A percentile compares a stretch with the other conserved stretches of the same genome.
These are phyloP conservation scores for Xylaria sp. DNA, from an alignment of 2,329 filamentous ascomycete species.

Conservation along the genomic window DNA sequence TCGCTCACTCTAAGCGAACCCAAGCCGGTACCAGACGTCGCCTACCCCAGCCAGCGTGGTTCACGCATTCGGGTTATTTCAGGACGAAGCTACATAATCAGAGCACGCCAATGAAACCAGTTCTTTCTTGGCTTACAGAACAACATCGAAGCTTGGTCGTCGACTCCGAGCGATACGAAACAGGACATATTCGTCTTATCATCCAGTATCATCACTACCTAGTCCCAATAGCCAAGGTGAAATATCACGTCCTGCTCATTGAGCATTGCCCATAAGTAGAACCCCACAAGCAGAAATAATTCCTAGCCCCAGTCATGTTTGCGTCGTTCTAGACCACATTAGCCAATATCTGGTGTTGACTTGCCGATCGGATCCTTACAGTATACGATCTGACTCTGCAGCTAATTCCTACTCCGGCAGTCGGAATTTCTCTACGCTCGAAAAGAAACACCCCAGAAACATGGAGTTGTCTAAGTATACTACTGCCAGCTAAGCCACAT, in stretches of 20 bases:
- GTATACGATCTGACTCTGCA: not conserved
- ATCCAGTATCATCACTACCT: not conserved
- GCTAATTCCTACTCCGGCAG: too few relatives aligned
- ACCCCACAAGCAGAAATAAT: not conserved
- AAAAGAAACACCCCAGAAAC: too few relatives aligned
- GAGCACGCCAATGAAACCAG: constrained; percentile 3
- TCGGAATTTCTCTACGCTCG: too few relatives aligned
- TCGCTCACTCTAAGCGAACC: constrained; percentile 23
- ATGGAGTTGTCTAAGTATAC: too few relatives aligned
- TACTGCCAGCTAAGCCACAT: too few relatives aligned
- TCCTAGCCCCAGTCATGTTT: not conserved
- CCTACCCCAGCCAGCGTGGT: constrained; percentile 18
- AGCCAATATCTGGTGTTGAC: not conserved
- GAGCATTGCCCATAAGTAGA: not conserved
- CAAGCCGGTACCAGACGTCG: constrained; percentile 15
- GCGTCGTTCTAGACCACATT: not conserved
- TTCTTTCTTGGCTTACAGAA: not conserved
- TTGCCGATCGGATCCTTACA: not conserved
- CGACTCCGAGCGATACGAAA: not conserved
- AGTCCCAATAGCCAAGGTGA: not conserved
- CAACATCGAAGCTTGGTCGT: not conserved
- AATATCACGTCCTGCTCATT: not conserved
- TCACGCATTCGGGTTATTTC: constrained; percentile 22
- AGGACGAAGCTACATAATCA: constrained; percentile 16
- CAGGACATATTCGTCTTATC: not conserved